A percentile compares a stretch with the other conserved stretches of the same genome.
These are phyloP conservation scores for Russula vinacea DNA, from an alignment of 768 basidiomycete species.

Conservation along the genomic window DNA sequence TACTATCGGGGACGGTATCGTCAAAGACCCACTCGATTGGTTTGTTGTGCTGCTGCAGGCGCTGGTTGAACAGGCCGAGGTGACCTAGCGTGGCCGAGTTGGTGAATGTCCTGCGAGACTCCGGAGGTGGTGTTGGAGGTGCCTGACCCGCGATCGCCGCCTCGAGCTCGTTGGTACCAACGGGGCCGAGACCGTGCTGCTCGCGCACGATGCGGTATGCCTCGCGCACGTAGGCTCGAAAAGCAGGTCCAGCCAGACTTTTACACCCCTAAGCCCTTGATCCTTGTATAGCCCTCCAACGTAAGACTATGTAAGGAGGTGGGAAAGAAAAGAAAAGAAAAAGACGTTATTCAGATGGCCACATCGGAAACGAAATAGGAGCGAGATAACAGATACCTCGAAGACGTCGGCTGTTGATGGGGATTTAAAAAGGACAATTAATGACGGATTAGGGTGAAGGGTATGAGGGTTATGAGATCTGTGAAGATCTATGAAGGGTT, in stretches of 20 bases:
- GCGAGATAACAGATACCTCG: slow-evolving; percentile 48
- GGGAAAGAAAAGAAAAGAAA: background rate
- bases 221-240: slow-evolving; percentile 55
- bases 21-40: slow-evolving; percentile 71
- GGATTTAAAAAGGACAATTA: background rate
- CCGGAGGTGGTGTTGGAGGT: slow-evolving; percentile 26
- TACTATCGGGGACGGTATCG: slow-evolving; percentile 45
- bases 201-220: slow-evolving; percentile 63
- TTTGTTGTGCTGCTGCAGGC: slow-evolving; percentile 55
- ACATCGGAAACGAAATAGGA: background rate
- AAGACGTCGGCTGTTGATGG: slow-evolving; percentile 63
- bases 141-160: slow-evolving; percentile 31
- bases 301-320: slow-evolving; percentile 51
- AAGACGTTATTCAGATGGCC: background rate
- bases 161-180: slow-evolving; percentile 37
- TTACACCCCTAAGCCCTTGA: slow-evolving; percentile 56
- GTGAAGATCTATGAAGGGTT: too few relatives aligned
- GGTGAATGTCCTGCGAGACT: slow-evolving; percentile 7
- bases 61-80: slow-evolving; percentile 78
- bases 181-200: slow-evolving; percentile 59
- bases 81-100: slow-evolving; percentile 49
- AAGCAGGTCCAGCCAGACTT: slow-evolving; percentile 58
- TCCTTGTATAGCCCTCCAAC: slow-evolving; percentile 76
- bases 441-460: slow-evolving; percentile 1
- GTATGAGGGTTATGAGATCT: background rate